These are phyloP conservation scores for Aurantiochytrium sp. DNA, from an alignment of 108 stramenopile species.

Conservation along the genomic window DNA sequence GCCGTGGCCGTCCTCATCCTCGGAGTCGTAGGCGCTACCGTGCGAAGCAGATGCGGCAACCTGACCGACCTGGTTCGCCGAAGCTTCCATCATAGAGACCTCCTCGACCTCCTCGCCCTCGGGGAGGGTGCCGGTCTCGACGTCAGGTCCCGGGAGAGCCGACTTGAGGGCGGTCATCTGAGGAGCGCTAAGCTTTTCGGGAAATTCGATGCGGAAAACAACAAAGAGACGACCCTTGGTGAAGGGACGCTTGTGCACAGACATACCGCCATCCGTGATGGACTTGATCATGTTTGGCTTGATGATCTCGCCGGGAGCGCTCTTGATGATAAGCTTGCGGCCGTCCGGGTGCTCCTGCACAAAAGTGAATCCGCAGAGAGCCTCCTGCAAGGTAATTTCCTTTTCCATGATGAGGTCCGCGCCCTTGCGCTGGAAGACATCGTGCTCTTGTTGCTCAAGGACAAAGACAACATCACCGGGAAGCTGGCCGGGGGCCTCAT, in stretches of 20 bases:
- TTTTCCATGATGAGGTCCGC: slow-evolving; percentile 80
- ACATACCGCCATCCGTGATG: slow-evolving; percentile 90
- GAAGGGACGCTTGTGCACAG: slow-evolving; percentile 78
- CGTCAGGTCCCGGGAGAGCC: neutral
- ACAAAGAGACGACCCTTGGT: slow-evolving; percentile 81
- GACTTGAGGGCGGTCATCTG: slow-evolving; percentile 14
- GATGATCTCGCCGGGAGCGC: slow-evolving; percentile 55
- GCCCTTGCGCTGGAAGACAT: slow-evolving; percentile 80
- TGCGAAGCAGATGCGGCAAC: neutral
- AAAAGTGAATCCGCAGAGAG: slow-evolving; percentile 74
- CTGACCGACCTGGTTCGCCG: neutral
- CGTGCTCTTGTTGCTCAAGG: slow-evolving; percentile 86
- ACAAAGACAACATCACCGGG: slow-evolving; percentile 91
- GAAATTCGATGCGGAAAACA: slow-evolving; percentile 55
- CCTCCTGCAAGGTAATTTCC: slow-evolving; percentile 76
- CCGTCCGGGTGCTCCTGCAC: slow-evolving; percentile 57
- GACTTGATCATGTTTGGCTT: slow-evolving; percentile 74
- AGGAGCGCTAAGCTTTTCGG: slow-evolving; percentile 27
- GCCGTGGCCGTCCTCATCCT: slow-evolving; percentile 52
- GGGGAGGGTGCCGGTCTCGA: neutral
- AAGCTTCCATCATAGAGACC: neutral
- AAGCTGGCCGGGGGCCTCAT: slow-evolving; percentile 80
- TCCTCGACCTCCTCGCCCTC: slow-evolving; percentile 4
- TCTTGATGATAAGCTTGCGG: slow-evolving; percentile 52
- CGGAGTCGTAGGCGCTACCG: slow-evolving; percentile 49